Conservation (phyloP, 2,329 filamentous ascomycete species). For the Aureobasidium sp. region DNA sequence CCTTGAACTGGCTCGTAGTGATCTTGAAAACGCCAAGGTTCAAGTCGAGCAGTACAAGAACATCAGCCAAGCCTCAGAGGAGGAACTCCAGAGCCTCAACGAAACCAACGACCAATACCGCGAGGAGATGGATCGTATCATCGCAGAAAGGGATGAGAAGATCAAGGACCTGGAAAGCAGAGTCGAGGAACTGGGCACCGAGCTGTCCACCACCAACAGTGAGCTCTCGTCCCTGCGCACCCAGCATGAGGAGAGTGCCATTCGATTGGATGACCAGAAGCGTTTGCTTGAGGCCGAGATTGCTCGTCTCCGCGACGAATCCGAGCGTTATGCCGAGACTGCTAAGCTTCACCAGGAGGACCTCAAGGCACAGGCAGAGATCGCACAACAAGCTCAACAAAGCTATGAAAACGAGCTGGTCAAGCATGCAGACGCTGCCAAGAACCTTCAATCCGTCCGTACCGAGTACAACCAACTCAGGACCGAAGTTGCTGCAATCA, state of each 20-base stretch:
- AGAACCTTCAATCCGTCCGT: constrained; percentile 70
- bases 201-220: constrained; percentile 72
- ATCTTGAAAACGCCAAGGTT: constrained; percentile 72
- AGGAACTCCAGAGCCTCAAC: constrained; percentile 72
- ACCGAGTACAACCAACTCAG: constrained; percentile 76
- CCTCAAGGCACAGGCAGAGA: constrained; percentile 85
- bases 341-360: constrained; percentile 84
- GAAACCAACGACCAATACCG: constrained; percentile 78
- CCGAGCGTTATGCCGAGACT: constrained; percentile 69
- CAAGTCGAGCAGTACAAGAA: constrained; percentile 83
- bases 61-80: constrained; percentile 80
- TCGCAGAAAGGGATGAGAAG: constrained; percentile 70
- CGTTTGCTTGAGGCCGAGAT: constrained; percentile 71
- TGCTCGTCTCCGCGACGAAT: constrained; percentile 72
- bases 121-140: constrained; percentile 71
- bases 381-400: constrained; percentile 85
- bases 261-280: constrained; percentile 76
- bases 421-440: constrained; percentile 93
- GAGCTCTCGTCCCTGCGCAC: constrained; percentile 76
- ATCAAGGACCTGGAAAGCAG: constrained; percentile 78
- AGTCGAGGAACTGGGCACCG: constrained; percentile 73
- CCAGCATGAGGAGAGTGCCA: constrained; percentile 66
- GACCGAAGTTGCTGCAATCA: constrained; percentile 66
- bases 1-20: constrained; percentile 70
- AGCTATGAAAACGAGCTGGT: constrained; percentile 92